Evolutionary conservation across 257 asterid genomes (phyloP).

Genomic region (Fraxinus americana): DNA sequence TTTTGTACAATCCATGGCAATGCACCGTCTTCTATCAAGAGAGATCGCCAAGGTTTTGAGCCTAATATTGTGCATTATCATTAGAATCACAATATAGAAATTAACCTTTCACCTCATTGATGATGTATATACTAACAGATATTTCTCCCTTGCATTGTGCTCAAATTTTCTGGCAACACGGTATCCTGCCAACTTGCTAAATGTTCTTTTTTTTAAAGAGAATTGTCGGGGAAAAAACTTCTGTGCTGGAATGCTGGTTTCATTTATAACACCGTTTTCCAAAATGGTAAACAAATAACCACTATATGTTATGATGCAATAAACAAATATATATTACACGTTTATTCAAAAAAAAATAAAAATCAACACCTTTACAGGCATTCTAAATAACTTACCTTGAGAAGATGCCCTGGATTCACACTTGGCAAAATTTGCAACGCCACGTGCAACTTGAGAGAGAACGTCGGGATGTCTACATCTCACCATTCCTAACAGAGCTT

Average conservation of each 20-base stretch:
- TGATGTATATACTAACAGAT: not conserved
- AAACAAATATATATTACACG: no score
- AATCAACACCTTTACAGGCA: not conserved
- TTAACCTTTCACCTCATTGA: no score
- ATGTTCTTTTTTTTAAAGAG: not conserved
- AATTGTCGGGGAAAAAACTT: not conserved
- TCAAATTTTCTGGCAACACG: not conserved
- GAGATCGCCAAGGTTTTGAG: constrained; percentile 70
- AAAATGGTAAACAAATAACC: not conserved
- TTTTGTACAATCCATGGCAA: constrained; percentile 95
- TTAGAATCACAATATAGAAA: not conserved
- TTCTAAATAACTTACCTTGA: constrained; percentile 53
- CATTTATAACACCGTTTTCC: not conserved
- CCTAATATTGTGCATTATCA: constrained; percentile 45
- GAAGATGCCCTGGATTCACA: constrained; percentile 95
- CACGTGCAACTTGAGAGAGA: constrained; percentile 96
- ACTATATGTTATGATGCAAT: no score
- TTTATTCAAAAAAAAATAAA: no score
- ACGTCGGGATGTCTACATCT: constrained; percentile 94
- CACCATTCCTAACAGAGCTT: constrained; percentile 96
- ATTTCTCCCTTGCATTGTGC: not conserved
- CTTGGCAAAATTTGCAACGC: constrained; percentile 95
- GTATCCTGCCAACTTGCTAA: not conserved
- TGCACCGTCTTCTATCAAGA: constrained; percentile 87
- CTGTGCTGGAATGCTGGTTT: not conserved